Evolutionary conservation across 78 protist genomes (phyloP).

Genomic region (Mastigamoeba balamuthi): DNA sequence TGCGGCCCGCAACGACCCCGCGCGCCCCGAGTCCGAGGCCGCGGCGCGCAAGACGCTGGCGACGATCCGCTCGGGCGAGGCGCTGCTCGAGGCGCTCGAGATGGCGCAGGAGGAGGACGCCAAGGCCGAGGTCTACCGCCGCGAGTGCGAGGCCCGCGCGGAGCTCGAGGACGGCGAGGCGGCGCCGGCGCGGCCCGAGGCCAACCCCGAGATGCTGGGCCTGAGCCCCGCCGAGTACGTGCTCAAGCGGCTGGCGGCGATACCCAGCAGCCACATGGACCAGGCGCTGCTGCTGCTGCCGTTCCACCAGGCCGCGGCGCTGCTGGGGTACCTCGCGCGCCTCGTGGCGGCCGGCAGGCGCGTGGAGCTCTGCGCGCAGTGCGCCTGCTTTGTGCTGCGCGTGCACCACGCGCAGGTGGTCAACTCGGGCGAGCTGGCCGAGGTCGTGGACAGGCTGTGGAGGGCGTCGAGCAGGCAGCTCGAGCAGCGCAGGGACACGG

Average conservation of each 20-base stretch:
- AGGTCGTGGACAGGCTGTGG: background rate
- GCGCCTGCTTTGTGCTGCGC: slow-evolving; percentile 36
- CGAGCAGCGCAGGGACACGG: background rate
- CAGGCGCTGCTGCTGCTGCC: slow-evolving; percentile 29
- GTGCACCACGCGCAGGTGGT: slow-evolving; percentile 16
- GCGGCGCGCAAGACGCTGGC: slow-evolving; percentile 39
- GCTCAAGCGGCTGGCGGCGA: background rate
- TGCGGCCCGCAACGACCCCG: background rate
- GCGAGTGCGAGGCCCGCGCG: background rate
- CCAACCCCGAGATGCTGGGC: slow-evolving; percentile 1
- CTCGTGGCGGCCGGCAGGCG: background rate
- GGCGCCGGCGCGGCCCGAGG: background rate
- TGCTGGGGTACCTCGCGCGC: background rate
- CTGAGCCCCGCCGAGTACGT: background rate
- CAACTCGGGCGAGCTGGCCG: background rate
- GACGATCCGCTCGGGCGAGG: slow-evolving; percentile 53
- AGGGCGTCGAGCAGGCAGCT: background rate
- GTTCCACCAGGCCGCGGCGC: background rate
- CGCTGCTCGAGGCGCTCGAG: slow-evolving; percentile 60
- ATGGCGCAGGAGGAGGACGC: slow-evolving; percentile 6
- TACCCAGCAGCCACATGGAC: slow-evolving; percentile 18
- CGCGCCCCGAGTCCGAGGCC: slow-evolving; percentile 1
- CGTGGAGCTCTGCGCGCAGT: slow-evolving; percentile 17
- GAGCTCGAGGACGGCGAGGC: background rate
- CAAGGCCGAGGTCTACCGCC: slow-evolving; percentile 9